A percentile compares a stretch with the other conserved stretches of the same genome.
Conservation (phyloP, 2,329 filamentous ascomycete species). For the Botrytis tulipae region DNA sequence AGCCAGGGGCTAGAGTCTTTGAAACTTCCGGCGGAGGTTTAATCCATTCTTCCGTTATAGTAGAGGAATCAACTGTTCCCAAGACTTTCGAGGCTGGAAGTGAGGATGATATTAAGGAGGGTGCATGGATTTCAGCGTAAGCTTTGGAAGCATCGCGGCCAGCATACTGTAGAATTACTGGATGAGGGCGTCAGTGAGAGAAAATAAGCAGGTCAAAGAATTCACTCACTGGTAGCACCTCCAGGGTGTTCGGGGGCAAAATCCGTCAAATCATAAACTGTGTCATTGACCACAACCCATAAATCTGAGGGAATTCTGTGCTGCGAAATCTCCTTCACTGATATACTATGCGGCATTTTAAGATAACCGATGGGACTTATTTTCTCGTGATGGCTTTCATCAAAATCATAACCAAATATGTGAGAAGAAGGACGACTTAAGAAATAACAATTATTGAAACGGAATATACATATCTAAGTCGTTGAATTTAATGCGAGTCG, state of each 20-base stretch:
- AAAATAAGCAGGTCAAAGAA: conserved; percentile 13
- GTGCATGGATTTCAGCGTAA: conserved; percentile 52
- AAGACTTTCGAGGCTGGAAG: conserved; percentile 46
- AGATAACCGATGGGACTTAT: not conserved
- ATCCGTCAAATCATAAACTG: conserved; percentile 65
- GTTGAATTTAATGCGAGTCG: not conserved
- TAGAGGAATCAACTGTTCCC: conserved; percentile 49
- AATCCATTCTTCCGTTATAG: conserved; percentile 49
- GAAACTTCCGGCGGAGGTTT: conserved; percentile 41
- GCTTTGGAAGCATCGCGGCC: conserved; percentile 53
- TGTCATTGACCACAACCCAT: conserved; percentile 68
- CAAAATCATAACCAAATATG: too few species aligned
- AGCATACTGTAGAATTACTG: conserved; percentile 50
- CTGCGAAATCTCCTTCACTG: conserved; percentile 45
- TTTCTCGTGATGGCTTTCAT: not conserved
- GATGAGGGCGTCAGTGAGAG: not conserved
- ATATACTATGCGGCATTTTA: conserved; percentile 37
- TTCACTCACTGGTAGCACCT: conserved; percentile 51
- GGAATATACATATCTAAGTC: not conserved
- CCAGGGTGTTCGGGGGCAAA: conserved; percentile 65
- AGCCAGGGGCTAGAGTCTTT: conserved; percentile 24
- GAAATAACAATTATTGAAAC: not conserved
- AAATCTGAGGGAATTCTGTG: conserved; percentile 51
- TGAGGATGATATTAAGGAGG: conserved; percentile 47
- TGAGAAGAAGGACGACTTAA: not conserved